A percentile compares a stretch with the other conserved stretches of the same genome.
Conservation (phyloP, 306 rosid genomes). For the Arachis stenosperma region DNA sequence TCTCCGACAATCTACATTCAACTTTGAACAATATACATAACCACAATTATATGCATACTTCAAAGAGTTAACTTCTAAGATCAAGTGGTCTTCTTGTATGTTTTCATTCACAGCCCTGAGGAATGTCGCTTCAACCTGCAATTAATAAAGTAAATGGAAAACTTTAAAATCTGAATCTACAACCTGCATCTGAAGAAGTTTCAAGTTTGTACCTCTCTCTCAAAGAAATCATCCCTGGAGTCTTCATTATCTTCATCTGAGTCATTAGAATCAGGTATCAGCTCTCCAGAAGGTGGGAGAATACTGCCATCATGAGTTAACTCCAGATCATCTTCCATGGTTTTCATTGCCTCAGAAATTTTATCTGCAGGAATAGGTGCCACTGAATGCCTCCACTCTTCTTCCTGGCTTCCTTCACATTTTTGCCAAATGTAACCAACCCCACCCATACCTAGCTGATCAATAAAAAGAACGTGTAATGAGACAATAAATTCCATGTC, state of each 20-base stretch:
- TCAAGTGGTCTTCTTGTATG: conserved; percentile 68
- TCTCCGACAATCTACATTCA: background rate
- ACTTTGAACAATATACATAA: conserved; percentile 29
- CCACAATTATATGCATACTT: conserved; percentile 55
- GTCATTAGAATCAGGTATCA: conserved; percentile 61
- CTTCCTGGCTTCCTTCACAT: conserved; percentile 85
- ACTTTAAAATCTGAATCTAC: conserved; percentile 30
- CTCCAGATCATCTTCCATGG: conserved; percentile 69
- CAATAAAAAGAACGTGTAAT: conserved; percentile 41
- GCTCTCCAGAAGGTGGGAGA: conserved; percentile 88
- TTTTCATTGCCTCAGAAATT: conserved; percentile 62
- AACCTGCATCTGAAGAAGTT: conserved; percentile 28
- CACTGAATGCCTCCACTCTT: conserved; percentile 98
- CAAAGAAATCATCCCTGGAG: conserved; percentile 78
- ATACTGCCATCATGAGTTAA: conserved; percentile 58
- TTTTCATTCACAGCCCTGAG: conserved; percentile 90
- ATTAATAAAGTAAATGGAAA: conserved; percentile 8
- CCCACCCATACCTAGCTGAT: conserved; percentile 93
- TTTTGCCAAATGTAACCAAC: conserved; percentile 86
- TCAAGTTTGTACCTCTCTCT: conserved; percentile 69
- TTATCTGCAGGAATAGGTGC: conserved; percentile 91
- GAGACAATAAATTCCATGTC: conserved; percentile 28
- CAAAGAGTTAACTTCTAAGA: conserved; percentile 83
- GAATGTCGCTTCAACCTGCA: conserved; percentile 97
- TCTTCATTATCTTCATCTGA: conserved; percentile 72